Percentiles rank a stretch among this genome's conserved stretches.
phyloP scores from a whole-genome alignment of 805 yeast genomes.

The Lipomyces sp. region DNA sequence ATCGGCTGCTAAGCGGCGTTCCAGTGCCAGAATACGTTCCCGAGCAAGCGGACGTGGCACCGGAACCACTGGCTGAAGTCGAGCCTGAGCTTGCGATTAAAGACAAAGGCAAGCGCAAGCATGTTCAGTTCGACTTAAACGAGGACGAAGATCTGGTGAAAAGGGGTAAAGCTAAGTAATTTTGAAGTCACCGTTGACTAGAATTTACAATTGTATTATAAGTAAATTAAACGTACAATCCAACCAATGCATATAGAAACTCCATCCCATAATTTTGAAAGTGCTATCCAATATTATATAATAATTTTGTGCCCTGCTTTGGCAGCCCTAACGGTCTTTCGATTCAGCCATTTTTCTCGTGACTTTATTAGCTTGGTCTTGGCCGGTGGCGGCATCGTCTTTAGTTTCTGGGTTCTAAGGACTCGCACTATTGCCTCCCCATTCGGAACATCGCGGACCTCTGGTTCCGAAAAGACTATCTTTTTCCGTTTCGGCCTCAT shows the following conservation, averaged over 20 bases:
- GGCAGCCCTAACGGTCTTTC: slow-evolving; percentile 36
- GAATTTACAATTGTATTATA: background rate
- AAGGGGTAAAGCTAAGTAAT: background rate
- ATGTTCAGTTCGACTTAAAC: background rate
- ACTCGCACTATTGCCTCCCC: slow-evolving; percentile 16
- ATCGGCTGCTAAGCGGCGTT: slow-evolving; percentile 53
- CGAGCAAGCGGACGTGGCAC: background rate
- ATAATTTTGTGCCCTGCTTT: slow-evolving; percentile 17
- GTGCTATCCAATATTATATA: background rate
- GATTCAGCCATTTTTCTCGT: slow-evolving; percentile 30
- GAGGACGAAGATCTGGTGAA: background rate
- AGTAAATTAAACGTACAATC: background rate
- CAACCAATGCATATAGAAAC: background rate
- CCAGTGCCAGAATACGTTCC: slow-evolving; percentile 11
- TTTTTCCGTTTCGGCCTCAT: slow-evolving; percentile 12
- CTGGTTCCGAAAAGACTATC: slow-evolving; percentile 20
- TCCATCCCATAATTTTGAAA: background rate
- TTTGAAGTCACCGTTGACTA: background rate
- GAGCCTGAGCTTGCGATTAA: background rate
- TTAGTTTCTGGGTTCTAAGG: background rate
- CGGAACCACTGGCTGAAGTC: background rate
- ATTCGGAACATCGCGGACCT: slow-evolving; percentile 13
- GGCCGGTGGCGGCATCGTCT: slow-evolving; percentile 30
- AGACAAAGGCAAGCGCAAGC: slow-evolving; percentile 4
- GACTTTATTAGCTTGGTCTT: slow-evolving; percentile 10